These are phyloP conservation scores for Hanseniaspora gamundiae DNA, from an alignment of 1,139 yeast species.

Conservation along the genomic window DNA sequence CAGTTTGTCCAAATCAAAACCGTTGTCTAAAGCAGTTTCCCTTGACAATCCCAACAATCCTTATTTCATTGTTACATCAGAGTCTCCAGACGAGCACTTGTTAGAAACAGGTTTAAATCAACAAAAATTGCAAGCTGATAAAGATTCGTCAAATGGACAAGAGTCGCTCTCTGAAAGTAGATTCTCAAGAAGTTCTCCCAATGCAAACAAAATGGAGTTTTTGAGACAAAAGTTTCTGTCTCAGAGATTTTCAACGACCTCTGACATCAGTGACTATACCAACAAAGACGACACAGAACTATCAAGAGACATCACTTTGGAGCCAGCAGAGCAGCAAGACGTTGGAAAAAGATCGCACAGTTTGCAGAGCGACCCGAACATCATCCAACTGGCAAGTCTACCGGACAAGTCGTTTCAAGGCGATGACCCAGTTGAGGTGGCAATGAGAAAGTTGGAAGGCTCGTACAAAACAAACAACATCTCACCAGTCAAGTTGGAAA, in stretches of 20 bases:
- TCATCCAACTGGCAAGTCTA: slow-evolving; percentile 39
- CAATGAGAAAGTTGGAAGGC: slow-evolving; percentile 71
- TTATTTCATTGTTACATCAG: not conserved
- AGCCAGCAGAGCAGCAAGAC: slow-evolving; percentile 11
- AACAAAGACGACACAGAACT: not conserved
- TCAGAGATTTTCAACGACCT: not conserved
- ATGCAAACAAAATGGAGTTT: not conserved
- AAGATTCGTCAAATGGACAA: too few relatives aligned
- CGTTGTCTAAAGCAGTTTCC: not conserved
- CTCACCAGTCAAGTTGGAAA: slow-evolving; percentile 2
- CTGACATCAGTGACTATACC: not conserved
- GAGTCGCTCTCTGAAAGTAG: not conserved
- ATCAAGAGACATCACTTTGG: not conserved
- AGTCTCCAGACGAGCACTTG: not conserved
- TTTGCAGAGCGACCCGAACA: slow-evolving; percentile 4
- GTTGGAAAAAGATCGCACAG: slow-evolving; percentile 6
- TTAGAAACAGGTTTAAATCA: too few relatives aligned
- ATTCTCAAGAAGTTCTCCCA: not conserved
- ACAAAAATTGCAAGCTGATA: too few relatives aligned
- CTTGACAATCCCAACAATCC: not conserved
- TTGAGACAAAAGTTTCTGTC: not conserved
- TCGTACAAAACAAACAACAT: slow-evolving; percentile 23
- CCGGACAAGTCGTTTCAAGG: slow-evolving; percentile 57
- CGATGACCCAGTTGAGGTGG: slow-evolving; percentile 63
- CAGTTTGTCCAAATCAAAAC: not conserved